Base-by-base conservation (phyloP, 2,329 filamentous ascomycete species). In the Alternaria sp. region DNA sequence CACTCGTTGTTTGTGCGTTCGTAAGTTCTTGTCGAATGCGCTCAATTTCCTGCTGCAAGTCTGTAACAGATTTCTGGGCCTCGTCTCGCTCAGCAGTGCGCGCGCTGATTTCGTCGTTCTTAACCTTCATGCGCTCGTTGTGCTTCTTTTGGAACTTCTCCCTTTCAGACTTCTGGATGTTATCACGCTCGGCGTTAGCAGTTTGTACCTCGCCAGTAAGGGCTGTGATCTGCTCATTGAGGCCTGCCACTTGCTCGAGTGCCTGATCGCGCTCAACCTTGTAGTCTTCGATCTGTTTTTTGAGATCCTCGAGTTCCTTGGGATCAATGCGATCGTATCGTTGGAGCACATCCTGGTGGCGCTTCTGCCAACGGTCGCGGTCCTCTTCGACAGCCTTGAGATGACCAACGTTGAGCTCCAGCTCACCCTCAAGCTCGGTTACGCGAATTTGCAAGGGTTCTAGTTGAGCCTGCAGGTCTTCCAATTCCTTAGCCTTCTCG, bases 251-350 rank as follows among this genome's bases (percentile, higher is more conserved):
- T 64, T 87, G 80, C 36, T 83, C 79, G 64, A 86, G 81, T 81
- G 81, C 67, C 81, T 84, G 69, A 58, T 83, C 81, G 49, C 81
- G 82, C 69, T 93, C 89, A 5, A 78, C 76, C 55, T 85, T 73
- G 45, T 83, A 67, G 25, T 76, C 75, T 16, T 87, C 81, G 54
- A 97, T 87, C 60, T 90, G 89, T 74, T 91, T 88, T 81, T 95
- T 97, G 59, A 99, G 85, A 61, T 91, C 89, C 71, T 98, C 94
- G 75, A 97, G 87, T 74, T 98, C 94, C 3, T 92, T 92, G 44
- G 95, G 94, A 74, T 99, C 95, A 54, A 96, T 92, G 57, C 94
- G 92, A 69, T 97, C 94, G 74, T 98, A 97, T 77, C 97, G 97
- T 67, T 93, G 93, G 52, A 99, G 87, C 63, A 99, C 97, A 69